Evolutionary conservation across 495 filamentous ascomycete species (phyloP), one percentile per base, ranked within the genome.

Genomic region (Lepidopterella palustris): DNA sequence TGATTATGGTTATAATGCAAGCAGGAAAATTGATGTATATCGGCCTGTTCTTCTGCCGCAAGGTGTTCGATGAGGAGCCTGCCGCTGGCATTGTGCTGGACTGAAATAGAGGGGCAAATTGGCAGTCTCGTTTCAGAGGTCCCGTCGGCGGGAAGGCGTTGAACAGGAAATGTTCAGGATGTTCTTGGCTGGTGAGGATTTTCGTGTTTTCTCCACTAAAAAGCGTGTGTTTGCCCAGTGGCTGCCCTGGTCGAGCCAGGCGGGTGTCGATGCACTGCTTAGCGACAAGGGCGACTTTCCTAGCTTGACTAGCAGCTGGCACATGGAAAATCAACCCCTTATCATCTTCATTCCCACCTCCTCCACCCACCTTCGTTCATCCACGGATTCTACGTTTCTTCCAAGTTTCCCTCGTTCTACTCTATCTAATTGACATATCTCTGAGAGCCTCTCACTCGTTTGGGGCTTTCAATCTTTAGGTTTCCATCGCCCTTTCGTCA

Each of bases 371-470:
- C 47, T 28, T 51, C 45, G 18, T 51, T 24, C 47, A 24, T 21
- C n/a, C 35, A 42, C 35, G 18, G 35, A 42, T 42, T 42, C 18
- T 11, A 42, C 35, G 35, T 42, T 21, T 51, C 47, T 51, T 51
- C 26, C 26, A 51, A 24, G n/a, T 28, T 28, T 54, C 26, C 26
- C 23, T 53, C 51, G 25, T 18, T 54, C 28, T 11, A 20, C 28
- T 31, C 25, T 53, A 53, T 24, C 51, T 54, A 54, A 54, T 54
- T 54, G 20, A 50, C 25, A 23, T 27, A 32, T 54, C 52, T 54
- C 52, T 54, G 52, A 32, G 11, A 18, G 52, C 27, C 28, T 27
- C 52, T 54, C 52, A 54, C 52, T 54, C 52, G 28, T 54, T 54
- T 23, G 52, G 52, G 28, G 27, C 52, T 54, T 35, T 54, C 52